Evolutionary conservation across 2,329 filamentous ascomycete species (phyloP).

Genomic region (Fonsecaea multimorphosa): DNA sequence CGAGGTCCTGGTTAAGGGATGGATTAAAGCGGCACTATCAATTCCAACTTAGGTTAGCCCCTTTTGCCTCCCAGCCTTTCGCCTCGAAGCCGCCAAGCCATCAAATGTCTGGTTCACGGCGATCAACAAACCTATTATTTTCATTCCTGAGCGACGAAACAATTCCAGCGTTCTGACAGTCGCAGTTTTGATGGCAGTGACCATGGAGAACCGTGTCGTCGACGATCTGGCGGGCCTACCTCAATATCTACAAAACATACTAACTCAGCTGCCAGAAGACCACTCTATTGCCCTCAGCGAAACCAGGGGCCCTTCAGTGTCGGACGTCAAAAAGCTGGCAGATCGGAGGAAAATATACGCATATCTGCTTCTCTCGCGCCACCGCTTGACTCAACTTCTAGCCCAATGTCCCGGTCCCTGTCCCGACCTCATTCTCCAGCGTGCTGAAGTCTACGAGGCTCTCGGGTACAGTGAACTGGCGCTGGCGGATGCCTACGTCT

Average conservation of each 20-base stretch:
- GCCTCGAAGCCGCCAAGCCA: neutral
- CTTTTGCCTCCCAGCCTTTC: neutral
- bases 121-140: constrained; percentile 4
- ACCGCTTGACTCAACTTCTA: constrained; percentile 26
- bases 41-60: neutral
- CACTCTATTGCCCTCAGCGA: constrained; percentile 3
- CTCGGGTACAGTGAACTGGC: constrained; percentile 90
- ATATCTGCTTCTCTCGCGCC: constrained; percentile 31
- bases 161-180: neutral
- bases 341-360: constrained; percentile 23
- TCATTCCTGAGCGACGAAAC: neutral
- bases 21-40: neutral
- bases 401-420: constrained; percentile 24
- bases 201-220: neutral
- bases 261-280: constrained; percentile 15
- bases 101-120: neutral
- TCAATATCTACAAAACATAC: constrained; percentile 14
- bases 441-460: constrained; percentile 72
- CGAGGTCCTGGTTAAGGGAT: neutral
- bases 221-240: constrained; percentile 5
- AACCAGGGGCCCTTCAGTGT: constrained; percentile 6
- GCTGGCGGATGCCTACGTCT: constrained; percentile 86
- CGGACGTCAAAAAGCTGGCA: constrained; percentile 16
- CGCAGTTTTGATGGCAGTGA: neutral
- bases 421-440: constrained; percentile 45